Evolutionary conservation across 2,329 filamentous ascomycete genomes (phyloP), one percentile per base, ranked within the genome.

Genomic region (Hypoxylon sp.): DNA sequence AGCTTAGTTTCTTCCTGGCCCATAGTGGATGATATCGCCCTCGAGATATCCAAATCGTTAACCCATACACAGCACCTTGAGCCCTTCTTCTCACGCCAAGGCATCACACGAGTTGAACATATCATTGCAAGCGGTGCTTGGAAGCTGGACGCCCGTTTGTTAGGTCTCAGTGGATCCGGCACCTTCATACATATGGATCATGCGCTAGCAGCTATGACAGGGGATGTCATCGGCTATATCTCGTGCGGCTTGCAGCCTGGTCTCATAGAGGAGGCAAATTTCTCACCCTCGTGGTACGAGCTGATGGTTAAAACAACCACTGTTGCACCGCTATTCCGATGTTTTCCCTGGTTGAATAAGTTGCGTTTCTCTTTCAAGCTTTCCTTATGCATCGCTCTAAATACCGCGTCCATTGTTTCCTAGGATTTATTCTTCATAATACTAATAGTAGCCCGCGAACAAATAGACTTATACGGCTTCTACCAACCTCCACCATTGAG

Each of bases 271-370:
- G 30, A 26, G 6, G 23, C 38, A 2, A 19, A 38, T 9, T 55
- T 55, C 21, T 17, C 25, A 6, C 45, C 51, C 2, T 37, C 41
- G 25, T 55, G 51, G 51, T 55, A 23, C n/a, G n/a, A n/a, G n/a
- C n/a, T n/a, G n/a, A n/a, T n/a, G 21, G 36, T 35, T 43, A 11
- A 19, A 13, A 11, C 29, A 4, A 13, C 8, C 15, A n/a, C 5
- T 7, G 16, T 13, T 32, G 15, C 15, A 16, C n/a, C 16, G 29
- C 29, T 15, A 16, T 32, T 13, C 29, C 29, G n/a, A 16, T 13
- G 15, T 13, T 35, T 35, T 3, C 31, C 31, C 7, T 35, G 31
- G 31, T 20, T 35, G 15, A 35, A 35, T 20, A 35, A 16, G 31
- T 35, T 11, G 19, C 15, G 9, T 6, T 12, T 31, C 2, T 13